Evolutionary conservation across 2,329 filamentous ascomycete genomes (phyloP), one percentile per base, ranked within the genome.

Genomic region (Hortaea werneckii): DNA sequence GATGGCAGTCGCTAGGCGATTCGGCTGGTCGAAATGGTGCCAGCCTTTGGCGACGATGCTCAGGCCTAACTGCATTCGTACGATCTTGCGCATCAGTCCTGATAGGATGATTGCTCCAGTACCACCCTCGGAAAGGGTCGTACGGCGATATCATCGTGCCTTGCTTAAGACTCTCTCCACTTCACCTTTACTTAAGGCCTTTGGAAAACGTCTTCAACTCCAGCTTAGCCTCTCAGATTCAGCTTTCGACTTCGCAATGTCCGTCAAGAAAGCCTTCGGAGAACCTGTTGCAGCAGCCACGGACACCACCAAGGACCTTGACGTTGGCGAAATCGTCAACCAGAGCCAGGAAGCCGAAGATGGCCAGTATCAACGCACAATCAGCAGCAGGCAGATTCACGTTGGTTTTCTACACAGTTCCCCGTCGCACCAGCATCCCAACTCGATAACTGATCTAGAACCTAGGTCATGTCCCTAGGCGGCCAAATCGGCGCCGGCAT

Each of bases 401-500:
- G 49, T 48, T 38, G 37, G 41, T 45, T 10, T 20, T 20, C n/a
- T 20, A 20, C 20, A 4, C 20, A 2, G 20, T 20, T 4, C 20
- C 2, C 20, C 20, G 4, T 32, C 28, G 2, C 5, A 20, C 20
- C 20, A 4, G 20, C 20, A 20, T 4, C 4, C 20, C 20, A 20
- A 20, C 2, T 20, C 20, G 20, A 20, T 20, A 4, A 4, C 20
- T 20, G 20, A 20, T 20, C 20, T 20, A 20, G 20, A 26, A 50
- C 51, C 29, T 48, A 58, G 47, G 50, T 58, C 43, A 58, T 59
- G 27, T 57, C 54, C 40, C 51, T 59, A 12, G 58, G 55, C 28
- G 55, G 59, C 3, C 58, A 57, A 30, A 71, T 74, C 44, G 72
- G 72, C 29, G 75, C 72, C 11, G 73, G 73, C 54, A 61, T 76